These are phyloP conservation scores for Hamigera avellanea DNA, from an alignment of 495 filamentous ascomycete genomes.

Conservation along the genomic window DNA sequence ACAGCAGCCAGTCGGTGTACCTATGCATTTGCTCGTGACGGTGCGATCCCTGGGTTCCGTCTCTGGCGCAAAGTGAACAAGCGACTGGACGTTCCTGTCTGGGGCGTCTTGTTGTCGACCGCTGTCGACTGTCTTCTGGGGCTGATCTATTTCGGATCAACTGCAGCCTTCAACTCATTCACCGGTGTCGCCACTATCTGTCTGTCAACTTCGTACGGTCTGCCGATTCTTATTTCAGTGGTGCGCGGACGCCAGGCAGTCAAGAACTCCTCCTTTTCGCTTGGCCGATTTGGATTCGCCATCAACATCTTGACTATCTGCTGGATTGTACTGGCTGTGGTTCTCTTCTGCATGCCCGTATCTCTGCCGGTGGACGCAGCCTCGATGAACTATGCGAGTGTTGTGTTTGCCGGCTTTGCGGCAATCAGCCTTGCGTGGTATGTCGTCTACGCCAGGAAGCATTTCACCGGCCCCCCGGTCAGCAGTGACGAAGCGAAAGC, in stretches of 20 bases:
- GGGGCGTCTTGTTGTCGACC: constrained; percentile 44
- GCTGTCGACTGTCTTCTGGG: constrained; percentile 44
- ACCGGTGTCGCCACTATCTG: constrained; percentile 57
- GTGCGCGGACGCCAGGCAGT: constrained; percentile 37
- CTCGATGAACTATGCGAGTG: constrained; percentile 50
- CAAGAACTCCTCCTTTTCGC: constrained; percentile 32
- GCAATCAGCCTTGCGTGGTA: constrained; percentile 52
- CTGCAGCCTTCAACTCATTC: constrained; percentile 54
- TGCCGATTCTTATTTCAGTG: constrained; percentile 51
- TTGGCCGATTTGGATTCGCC: constrained; percentile 38
- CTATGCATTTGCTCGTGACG: constrained; percentile 59
- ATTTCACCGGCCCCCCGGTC: constrained; percentile 58
- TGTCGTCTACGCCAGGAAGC: constrained; percentile 54
- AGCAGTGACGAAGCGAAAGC: constrained; percentile 22
- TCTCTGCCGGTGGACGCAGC: constrained; percentile 33
- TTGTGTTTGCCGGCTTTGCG: constrained; percentile 52
- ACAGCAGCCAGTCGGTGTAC: constrained; percentile 66
- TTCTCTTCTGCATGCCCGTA: constrained; percentile 46
- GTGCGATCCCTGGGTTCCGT: constrained; percentile 54
- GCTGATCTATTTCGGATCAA: constrained; percentile 51
- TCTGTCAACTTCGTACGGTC: constrained; percentile 48
- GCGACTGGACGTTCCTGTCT: constrained; percentile 44
- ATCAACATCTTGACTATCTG: constrained; percentile 38
- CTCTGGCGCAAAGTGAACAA: constrained; percentile 50
- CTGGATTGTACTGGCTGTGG: constrained; percentile 41